phyloP scores from a whole-genome alignment of 768 basidiomycete species.

The Tulasnella sp. region DNA sequence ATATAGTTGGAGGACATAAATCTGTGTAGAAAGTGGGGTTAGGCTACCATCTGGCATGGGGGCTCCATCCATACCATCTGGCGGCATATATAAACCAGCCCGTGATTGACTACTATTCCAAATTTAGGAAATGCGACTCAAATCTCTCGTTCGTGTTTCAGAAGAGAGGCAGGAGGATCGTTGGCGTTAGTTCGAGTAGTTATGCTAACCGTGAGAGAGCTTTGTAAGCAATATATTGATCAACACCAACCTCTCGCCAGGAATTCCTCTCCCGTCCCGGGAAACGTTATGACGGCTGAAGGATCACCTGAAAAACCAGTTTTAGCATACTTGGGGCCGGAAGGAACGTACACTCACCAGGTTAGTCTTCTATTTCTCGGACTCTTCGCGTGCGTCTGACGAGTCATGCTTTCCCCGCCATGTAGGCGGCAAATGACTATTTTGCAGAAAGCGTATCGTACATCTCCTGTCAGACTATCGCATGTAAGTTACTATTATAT shows the following conservation, averaged over 20 bases:
- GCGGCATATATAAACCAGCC: not conserved
- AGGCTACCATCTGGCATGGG: not conserved
- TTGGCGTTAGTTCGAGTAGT: not conserved
- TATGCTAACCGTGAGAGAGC: not conserved
- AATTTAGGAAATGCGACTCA: not conserved
- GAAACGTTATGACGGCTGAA: not conserved
- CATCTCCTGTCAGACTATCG: slow-evolving; percentile 11
- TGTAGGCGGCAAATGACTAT: slow-evolving; percentile 22
- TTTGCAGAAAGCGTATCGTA: slow-evolving; percentile 14
- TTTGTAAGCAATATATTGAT: not conserved
- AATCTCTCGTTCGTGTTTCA: not conserved
- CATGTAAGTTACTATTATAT: slow-evolving; percentile 1
- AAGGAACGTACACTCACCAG: slow-evolving; percentile 27
- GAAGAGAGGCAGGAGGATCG: not conserved
- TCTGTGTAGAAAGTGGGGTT: not conserved
- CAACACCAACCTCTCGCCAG: too few relatives aligned
- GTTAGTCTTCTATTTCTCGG: not conserved
- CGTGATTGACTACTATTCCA: not conserved
- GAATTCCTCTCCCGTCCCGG: not conserved
- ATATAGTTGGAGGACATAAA: not conserved
- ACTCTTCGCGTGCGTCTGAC: not conserved
- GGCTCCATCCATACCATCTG: not conserved
- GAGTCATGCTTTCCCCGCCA: not conserved
- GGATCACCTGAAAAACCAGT: not conserved
- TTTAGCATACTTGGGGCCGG: slow-evolving; percentile 18